A percentile compares a stretch with the other conserved stretches of the same genome.
Conservation (phyloP, 2,329 filamentous ascomycete genomes). For the Exophiala sp. region DNA sequence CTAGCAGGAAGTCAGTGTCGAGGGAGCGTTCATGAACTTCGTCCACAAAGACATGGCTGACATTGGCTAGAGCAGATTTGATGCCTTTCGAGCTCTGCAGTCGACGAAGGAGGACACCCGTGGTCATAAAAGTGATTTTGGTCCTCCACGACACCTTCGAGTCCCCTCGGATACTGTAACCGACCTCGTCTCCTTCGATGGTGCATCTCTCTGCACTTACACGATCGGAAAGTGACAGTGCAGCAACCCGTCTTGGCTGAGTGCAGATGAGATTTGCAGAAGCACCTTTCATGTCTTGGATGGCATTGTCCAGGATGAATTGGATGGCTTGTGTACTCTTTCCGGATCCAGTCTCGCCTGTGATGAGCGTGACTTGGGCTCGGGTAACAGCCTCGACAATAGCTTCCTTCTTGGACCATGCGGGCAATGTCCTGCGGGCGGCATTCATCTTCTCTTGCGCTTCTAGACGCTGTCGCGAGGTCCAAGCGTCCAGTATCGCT, state of each 20-base stretch:
- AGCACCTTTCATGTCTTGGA: constrained; percentile 65
- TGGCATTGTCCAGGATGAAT: constrained; percentile 88
- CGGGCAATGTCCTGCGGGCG: constrained; percentile 68
- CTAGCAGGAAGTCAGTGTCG: constrained; percentile 89
- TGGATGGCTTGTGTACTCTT: constrained; percentile 97
- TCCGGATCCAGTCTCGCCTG: constrained; percentile 91
- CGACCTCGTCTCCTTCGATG: constrained; percentile 76
- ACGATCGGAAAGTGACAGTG: constrained; percentile 85
- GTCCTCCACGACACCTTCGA: constrained; percentile 69
- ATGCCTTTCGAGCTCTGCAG: constrained; percentile 53
- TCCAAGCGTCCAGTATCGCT: constrained; percentile 59
- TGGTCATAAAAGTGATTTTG: constrained; percentile 92
- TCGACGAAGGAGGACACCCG: constrained; percentile 81
- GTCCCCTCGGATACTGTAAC: constrained; percentile 87
- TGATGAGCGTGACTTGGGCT: constrained; percentile 90
- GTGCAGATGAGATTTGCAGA: constrained; percentile 90
- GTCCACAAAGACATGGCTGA: constrained; percentile 92
- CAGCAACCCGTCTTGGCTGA: constrained; percentile 89
- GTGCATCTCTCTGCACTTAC: constrained; percentile 87
- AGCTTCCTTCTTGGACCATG: constrained; percentile 73
- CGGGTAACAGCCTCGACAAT: constrained; percentile 69
- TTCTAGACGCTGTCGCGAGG: constrained; percentile 57
- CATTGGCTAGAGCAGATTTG: constrained; percentile 74
- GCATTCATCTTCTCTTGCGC: constrained; percentile 69
- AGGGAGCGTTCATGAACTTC: constrained; percentile 94